Percentiles rank a stretch among this genome's conserved stretches.
These are phyloP conservation scores for Aureobasidium sp. DNA, from an alignment of 2,329 filamentous ascomycete species.

Conservation along the genomic window DNA sequence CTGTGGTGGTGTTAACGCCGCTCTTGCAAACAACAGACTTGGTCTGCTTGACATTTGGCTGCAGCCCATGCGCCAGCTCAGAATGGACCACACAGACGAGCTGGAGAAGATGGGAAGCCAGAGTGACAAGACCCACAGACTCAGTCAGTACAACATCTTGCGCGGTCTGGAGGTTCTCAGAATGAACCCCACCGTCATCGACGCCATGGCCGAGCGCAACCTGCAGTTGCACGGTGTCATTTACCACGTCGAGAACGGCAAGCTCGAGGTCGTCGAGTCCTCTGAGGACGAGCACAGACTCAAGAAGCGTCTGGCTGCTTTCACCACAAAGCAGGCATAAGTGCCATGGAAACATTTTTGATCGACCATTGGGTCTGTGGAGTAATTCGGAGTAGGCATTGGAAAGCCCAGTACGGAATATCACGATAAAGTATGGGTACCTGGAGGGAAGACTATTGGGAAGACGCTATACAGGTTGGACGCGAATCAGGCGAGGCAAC, in stretches of 20 bases:
- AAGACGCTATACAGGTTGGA: background rate
- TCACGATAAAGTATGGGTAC: background rate
- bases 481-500: background rate
- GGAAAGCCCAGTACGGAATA: background rate
- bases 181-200: slow-evolving; percentile 61
- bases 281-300: slow-evolving; percentile 25
- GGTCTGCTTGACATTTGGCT: slow-evolving; percentile 57
- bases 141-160: slow-evolving; percentile 73
- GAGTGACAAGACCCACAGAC: slow-evolving; percentile 49
- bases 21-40: slow-evolving; percentile 49
- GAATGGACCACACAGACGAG: slow-evolving; percentile 46
- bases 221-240: slow-evolving; percentile 71
- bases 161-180: slow-evolving; percentile 60
- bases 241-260: slow-evolving; percentile 58
- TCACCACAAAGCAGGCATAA: slow-evolving; percentile 14
- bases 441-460: background rate
- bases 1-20: slow-evolving; percentile 53
- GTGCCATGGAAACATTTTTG: background rate
- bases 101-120: slow-evolving; percentile 40
- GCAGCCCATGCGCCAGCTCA: slow-evolving; percentile 48
- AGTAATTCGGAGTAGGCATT: slow-evolving; percentile 1
- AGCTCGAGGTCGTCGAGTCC: slow-evolving; percentile 46
- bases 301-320: slow-evolving; percentile 19
- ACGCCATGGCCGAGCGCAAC: slow-evolving; percentile 63
- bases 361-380: background rate